phyloP scores from a whole-genome alignment of 306 rosid species.

The Quercus berberidifolia region DNA sequence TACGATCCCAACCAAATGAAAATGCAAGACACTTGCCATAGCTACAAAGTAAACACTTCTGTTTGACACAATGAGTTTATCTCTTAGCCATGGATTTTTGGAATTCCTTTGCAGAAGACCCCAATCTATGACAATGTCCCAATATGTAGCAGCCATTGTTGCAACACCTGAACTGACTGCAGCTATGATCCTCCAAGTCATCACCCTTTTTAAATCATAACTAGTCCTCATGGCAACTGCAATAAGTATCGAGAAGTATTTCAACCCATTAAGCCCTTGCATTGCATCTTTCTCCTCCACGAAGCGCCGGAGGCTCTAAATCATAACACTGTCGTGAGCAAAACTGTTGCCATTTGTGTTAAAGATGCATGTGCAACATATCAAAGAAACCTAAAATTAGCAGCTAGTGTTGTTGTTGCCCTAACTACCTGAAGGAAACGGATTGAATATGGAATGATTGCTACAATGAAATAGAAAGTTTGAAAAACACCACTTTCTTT shows the following conservation, averaged over 20 bases:
- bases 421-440: constrained; percentile 65
- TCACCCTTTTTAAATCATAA: constrained; percentile 25
- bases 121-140: constrained; percentile 64
- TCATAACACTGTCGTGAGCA: background rate
- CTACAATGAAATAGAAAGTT: constrained; percentile 59
- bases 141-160: constrained; percentile 39
- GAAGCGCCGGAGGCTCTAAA: constrained; percentile 51
- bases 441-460: constrained; percentile 68
- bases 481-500: constrained; percentile 32
- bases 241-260: constrained; percentile 40
- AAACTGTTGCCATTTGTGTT: background rate
- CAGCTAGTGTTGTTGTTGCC: background rate
- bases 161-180: constrained; percentile 36
- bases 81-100: constrained; percentile 68
- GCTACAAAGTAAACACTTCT: constrained; percentile 59
- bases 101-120: constrained; percentile 48
- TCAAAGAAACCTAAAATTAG: background rate
- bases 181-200: constrained; percentile 31
- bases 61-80: constrained; percentile 51
- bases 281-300: constrained; percentile 43
- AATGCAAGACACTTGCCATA: constrained; percentile 33
- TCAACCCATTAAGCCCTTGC: constrained; percentile 43
- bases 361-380: too few species aligned
- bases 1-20: too few species aligned
- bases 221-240: constrained; percentile 55